Evolutionary conservation across 805 yeast species (phyloP).

Genomic region (Nematodospora valgi): DNA sequence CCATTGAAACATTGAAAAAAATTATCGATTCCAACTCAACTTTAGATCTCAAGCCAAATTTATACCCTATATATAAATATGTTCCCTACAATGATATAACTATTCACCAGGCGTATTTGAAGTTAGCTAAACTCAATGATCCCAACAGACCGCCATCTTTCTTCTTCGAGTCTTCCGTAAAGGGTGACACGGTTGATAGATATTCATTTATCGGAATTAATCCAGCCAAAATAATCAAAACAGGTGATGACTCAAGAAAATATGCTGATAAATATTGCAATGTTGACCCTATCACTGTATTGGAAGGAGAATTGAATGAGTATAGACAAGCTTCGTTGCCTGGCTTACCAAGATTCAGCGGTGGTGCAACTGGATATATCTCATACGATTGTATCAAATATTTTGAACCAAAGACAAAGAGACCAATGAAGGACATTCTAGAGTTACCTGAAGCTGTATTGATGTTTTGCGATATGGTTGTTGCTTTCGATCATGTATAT

Average conservation of each 20-base stretch:
- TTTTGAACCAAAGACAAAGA: constrained; percentile 88
- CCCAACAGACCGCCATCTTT: constrained; percentile 62
- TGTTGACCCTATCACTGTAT: constrained; percentile 72
- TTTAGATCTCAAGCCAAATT: constrained; percentile 43
- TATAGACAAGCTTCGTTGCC: constrained; percentile 73
- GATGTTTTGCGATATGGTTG: constrained; percentile 86
- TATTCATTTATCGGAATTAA: constrained; percentile 87
- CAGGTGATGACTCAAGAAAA: constrained; percentile 60
- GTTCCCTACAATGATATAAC: constrained; percentile 76
- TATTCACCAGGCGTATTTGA: constrained; percentile 87
- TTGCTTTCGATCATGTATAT: constrained; percentile 92
- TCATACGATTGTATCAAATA: constrained; percentile 96
- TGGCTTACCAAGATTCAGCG: constrained; percentile 78
- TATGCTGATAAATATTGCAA: constrained; percentile 35
- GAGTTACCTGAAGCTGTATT: constrained; percentile 87
- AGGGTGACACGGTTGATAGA: constrained; percentile 85
- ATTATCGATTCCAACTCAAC: constrained; percentile 19
- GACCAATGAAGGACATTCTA: constrained; percentile 72
- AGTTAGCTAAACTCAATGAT: constrained; percentile 64
- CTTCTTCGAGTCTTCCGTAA: constrained; percentile 82
- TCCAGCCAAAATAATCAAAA: constrained; percentile 77
- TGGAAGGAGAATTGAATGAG: constrained; percentile 69
- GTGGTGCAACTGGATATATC: constrained; percentile 96
- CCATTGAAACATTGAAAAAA: constrained; percentile 25
- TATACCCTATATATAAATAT: constrained; percentile 77